Evolutionary conservation across 2,329 filamentous ascomycete genomes (phyloP).

Genomic region (Rutstroemia sp.): DNA sequence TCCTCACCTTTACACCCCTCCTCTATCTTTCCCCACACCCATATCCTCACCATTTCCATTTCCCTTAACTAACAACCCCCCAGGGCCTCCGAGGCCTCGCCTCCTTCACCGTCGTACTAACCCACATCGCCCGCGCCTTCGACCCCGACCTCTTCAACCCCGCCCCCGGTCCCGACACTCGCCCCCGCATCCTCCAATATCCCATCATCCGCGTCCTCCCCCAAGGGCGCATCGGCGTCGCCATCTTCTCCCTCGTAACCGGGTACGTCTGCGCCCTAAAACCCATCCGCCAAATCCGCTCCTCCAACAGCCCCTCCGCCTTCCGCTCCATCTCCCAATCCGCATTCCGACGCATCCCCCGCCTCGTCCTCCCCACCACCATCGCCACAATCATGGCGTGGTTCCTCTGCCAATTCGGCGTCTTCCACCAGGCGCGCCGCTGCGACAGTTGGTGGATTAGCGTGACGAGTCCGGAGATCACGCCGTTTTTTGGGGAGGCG

Average conservation of each 20-base stretch:
- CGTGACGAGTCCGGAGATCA: conserved; percentile 39
- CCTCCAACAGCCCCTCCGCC: conserved; percentile 45
- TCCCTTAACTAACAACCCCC: background rate
- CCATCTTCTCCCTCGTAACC: conserved; percentile 58
- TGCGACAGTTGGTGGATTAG: conserved; percentile 54
- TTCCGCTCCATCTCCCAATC: conserved; percentile 48
- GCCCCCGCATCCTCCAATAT: conserved; percentile 46
- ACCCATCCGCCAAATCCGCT: conserved; percentile 46
- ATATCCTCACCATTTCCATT: background rate
- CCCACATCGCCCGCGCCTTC: conserved; percentile 45
- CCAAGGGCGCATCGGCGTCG: conserved; percentile 57
- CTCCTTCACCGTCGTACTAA: conserved; percentile 46
- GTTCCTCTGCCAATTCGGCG: conserved; percentile 47
- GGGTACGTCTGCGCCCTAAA: conserved; percentile 58
- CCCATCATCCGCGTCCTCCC: conserved; percentile 52
- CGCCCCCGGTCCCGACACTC: conserved; percentile 35
- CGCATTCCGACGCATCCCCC: conserved; percentile 49
- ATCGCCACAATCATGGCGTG: conserved; percentile 48
- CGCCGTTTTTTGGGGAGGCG: conserved; percentile 34
- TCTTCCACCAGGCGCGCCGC: conserved; percentile 46
- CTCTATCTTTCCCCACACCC: background rate
- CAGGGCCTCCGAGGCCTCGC: conserved; percentile 50
- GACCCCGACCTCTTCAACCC: conserved; percentile 43
- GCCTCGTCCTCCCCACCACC: conserved; percentile 50
- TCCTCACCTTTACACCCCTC: background rate